Evolutionary conservation across 345 rosid genomes (phyloP), one percentile per base, ranked within the genome.

Genomic region (Eucalyptus pauciflora): DNA sequence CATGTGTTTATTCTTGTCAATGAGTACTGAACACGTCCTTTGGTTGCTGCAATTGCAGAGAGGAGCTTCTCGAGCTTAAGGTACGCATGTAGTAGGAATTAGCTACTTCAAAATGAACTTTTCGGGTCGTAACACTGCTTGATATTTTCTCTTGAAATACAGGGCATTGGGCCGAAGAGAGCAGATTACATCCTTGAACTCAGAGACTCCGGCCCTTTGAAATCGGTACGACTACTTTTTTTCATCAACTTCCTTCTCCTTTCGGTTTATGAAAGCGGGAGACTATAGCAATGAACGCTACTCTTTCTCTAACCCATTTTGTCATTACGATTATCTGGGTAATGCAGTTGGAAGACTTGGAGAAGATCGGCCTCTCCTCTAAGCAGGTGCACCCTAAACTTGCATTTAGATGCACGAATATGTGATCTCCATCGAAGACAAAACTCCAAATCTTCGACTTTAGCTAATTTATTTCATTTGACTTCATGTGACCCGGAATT

Each of bases 301-400:
- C 7, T 41, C 85, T 76, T 76, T 11, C 24, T 41, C 48, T 20
- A 76, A 41, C 29, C 13, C 15, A 41, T 22, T 76, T 41, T 69
- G 27, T 48, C 76, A 24, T 48, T 54, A 87, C 17, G 27, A 49
- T 86, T 52, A 50, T 50, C 58, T 46, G 45, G n/a, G 5, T 41
- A 4, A 8, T 91, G 91, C 98, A 97, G 99, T 94, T 98, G 71
- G 90, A 64, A 43, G 97, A 98, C 80, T 88, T 97, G 80, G 96
- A 95, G 91, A 98, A 95, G 94, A 93, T 98, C 10, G 99, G 99
- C 43, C 97, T 97, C 50, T 97, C 99, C 46, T 94, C 98, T 33
- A 98, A 92, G 90, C 97, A 94, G 93, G 99, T 93, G 88, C 56
- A 20, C 54, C 24, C 25, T 7, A 16, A 50, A 37, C 31, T 29